Evolutionary conservation across 225 moss, liverwort and hornwort species (phyloP), one percentile per base, ranked within the genome.

Genomic region (Ulota crispa): DNA sequence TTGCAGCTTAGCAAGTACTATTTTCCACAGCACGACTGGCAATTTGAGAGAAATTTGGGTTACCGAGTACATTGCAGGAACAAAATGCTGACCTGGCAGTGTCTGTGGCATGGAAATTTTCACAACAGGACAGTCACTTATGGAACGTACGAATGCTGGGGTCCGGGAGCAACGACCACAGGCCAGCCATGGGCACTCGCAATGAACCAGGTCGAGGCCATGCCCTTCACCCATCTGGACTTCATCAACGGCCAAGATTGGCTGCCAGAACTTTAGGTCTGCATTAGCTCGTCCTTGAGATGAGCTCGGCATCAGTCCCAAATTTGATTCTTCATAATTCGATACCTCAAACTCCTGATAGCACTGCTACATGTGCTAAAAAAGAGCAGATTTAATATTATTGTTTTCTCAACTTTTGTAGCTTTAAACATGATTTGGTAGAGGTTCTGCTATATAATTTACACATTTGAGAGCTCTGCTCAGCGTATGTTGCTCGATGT

Each of bases 161-260:
- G 92, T 52, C 92, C 92, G 1, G 92, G 92, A 80, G 84, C 88
- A 27, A 55, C 74, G 26, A 75, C 19, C 28, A 18, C 74, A 10
- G 85, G 87, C 27, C 88, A 85, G 30, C 4, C 86, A 6, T 92
- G 87, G 87, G 85, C 79, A 18, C 85, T 70, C 31, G 56, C 55
- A 23, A 78, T 92, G 83, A 89, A 73, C 79, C 75, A 87, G 76
- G 52, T 70, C 1, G 85, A 92, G 60, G 92, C 86, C 54, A 74
- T 84, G 82, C 60, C 78, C 6, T 92, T 80, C 75, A 88, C 77
- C 13, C 67, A 87, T 3, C 23, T 91, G 19, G 82, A 73, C 68
- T 92, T 89, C 82, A 92, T 92, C 78, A 83, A 89, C 76, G 92
- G 89, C 26, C 83, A 81, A 79, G 81, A 89, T 37, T 92, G 92